A percentile compares a stretch with the other conserved stretches of the same genome.
These are phyloP conservation scores for Grigorovia jiainica DNA, from an alignment of 805 yeast species.

Conservation along the genomic window DNA sequence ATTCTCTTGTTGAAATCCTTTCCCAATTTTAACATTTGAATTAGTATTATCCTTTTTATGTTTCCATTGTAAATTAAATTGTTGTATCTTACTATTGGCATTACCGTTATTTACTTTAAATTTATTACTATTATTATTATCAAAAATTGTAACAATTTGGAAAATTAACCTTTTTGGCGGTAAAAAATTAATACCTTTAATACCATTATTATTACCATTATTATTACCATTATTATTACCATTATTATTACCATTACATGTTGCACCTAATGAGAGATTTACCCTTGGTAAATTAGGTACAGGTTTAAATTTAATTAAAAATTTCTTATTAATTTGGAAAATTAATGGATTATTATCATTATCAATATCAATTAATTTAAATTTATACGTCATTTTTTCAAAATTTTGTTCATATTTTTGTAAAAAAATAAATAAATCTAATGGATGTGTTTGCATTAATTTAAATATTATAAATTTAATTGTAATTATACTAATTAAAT, in stretches of 20 bases:
- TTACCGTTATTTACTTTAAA: background rate
- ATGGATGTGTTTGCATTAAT: background rate
- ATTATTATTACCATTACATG: no score
- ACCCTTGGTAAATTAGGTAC: no score
- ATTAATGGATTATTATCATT: conserved; percentile 4
- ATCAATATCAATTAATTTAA: background rate
- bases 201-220: background rate
- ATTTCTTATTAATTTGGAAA: conserved; percentile 20
- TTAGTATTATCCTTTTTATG: background rate
- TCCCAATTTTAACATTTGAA: background rate
- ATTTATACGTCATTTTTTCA: background rate
- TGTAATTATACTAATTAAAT: background rate
- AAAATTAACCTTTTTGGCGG: background rate
- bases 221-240: background rate
- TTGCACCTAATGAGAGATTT: no score
- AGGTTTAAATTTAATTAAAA: conserved; percentile 9
- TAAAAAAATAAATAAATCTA: background rate
- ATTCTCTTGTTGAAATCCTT: no score
- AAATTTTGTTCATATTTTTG: background rate
- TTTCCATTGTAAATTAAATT: background rate
- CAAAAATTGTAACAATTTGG: background rate
- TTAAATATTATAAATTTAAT: conserved; percentile 1
- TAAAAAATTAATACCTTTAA: no score
- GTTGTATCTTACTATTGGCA: background rate
- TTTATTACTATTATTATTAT: background rate